Conservation (phyloP, 2,329 filamentous ascomycete genomes). For the Phymatotrichopsis omnivora region DNA sequence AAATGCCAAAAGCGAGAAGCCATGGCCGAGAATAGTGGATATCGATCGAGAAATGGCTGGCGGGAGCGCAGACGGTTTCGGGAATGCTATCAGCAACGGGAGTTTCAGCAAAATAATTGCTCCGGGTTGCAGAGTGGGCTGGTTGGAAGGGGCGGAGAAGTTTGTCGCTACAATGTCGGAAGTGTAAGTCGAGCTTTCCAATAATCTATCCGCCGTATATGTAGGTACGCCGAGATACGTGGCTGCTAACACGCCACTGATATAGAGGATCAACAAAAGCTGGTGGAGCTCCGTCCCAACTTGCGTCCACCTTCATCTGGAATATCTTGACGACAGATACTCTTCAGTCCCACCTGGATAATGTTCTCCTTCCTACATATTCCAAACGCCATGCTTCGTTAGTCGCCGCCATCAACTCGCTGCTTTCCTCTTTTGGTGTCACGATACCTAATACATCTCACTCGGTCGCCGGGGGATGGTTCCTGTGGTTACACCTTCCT, state of each 20-base stretch:
- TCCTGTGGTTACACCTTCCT: slow-evolving; percentile 53
- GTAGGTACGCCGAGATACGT: no score
- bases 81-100: slow-evolving; percentile 55
- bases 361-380: slow-evolving; percentile 48
- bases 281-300: slow-evolving; percentile 32
- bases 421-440: slow-evolving; percentile 44
- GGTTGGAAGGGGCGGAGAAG: slow-evolving; percentile 50
- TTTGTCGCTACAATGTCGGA: slow-evolving; percentile 50
- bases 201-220: no score
- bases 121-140: slow-evolving; percentile 53
- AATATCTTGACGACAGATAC: slow-evolving; percentile 45
- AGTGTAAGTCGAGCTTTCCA: slow-evolving; percentile 39
- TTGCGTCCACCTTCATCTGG: slow-evolving; percentile 35
- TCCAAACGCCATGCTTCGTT: slow-evolving; percentile 31
- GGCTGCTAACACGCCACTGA: neutral
- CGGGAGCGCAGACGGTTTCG: slow-evolving; percentile 50
- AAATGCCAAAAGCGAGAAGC: neutral
- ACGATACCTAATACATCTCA: slow-evolving; percentile 30
- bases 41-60: slow-evolving; percentile 49
- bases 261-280: slow-evolving; percentile 30
- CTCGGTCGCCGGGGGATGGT: slow-evolving; percentile 51
- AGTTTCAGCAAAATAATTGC: slow-evolving; percentile 58
- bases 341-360: slow-evolving; percentile 45
- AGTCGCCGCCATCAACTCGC: neutral
- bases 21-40: slow-evolving; percentile 50